A percentile compares a stretch with the other conserved stretches of the same genome.
These are phyloP conservation scores for Quillaja saponaria DNA, from an alignment of 306 rosid species.

Conservation along the genomic window DNA sequence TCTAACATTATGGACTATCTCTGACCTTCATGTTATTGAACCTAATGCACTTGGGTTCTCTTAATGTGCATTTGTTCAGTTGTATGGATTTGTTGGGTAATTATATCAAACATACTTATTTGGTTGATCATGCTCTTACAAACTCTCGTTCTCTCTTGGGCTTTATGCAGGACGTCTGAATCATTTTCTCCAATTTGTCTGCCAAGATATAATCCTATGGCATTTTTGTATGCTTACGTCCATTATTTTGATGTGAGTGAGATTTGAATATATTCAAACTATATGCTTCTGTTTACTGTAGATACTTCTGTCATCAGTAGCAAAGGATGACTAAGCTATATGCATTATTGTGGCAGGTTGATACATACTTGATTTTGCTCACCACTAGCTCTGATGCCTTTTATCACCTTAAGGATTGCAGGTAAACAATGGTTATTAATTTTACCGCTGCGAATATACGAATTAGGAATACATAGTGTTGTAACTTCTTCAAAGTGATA, in stretches of 20 bases:
- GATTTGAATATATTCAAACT: conserved; percentile 12
- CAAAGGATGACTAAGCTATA: conserved; percentile 13
- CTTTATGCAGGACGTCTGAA: conserved; percentile 88
- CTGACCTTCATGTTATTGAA: background rate
- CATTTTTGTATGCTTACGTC: conserved; percentile 88
- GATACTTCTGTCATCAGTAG: background rate
- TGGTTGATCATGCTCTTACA: conserved; percentile 11
- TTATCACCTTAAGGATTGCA: conserved; percentile 92
- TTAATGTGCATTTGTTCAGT: background rate
- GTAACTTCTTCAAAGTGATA: background rate
- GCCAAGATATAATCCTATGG: conserved; percentile 94
- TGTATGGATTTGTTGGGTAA: background rate
- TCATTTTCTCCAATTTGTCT: conserved; percentile 93
- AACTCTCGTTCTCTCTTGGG: background rate
- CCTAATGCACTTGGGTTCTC: background rate
- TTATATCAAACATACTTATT: background rate
- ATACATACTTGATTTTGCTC: conserved; percentile 83
- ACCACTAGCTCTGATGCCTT: conserved; percentile 86
- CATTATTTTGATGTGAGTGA: conserved; percentile 84
- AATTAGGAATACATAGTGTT: conserved; percentile 17
- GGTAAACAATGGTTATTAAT: conserved; percentile 48
- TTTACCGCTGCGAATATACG: conserved; percentile 19
- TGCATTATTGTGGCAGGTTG: conserved; percentile 54
- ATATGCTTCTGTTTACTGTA: conserved; percentile 6
- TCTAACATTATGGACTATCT: background rate